phyloP scores from a whole-genome alignment of 164 flowering plant genomes.

The Vitis amurensis region DNA sequence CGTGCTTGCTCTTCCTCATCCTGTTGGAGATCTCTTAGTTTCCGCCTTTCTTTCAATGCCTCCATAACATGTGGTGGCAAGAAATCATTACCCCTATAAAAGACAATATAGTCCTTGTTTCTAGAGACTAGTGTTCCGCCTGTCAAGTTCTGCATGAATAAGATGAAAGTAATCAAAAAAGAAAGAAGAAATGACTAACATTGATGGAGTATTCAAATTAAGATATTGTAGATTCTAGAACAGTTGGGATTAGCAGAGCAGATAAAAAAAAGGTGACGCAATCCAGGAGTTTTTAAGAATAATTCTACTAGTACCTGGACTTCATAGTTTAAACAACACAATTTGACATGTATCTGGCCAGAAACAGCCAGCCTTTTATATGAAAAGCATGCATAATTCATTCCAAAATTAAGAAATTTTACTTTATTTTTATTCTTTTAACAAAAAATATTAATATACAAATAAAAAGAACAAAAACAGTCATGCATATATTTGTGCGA shows the following conservation, averaged over 20 bases:
- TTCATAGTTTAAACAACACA: neutral
- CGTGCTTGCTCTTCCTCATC: constrained; percentile 83
- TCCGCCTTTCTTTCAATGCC: constrained; percentile 54
- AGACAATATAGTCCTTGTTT: constrained; percentile 86
- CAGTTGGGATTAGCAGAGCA: neutral
- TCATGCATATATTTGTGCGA: no score
- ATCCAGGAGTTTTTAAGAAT: neutral
- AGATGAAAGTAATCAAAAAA: constrained; percentile 8
- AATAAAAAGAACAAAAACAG: no score
- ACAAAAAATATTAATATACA: no score
- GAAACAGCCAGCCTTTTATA: no score
- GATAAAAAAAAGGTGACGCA: neutral
- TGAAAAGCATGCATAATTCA: no score
- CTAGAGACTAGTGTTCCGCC: constrained; percentile 86
- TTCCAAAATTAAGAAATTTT: no score
- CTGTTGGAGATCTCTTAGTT: constrained; percentile 41
- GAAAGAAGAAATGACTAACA: neutral
- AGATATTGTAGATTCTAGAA: neutral
- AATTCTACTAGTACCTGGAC: no score
- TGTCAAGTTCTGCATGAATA: constrained; percentile 66
- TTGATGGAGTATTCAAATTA: neutral
- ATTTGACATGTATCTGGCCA: no score
- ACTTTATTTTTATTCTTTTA: no score
- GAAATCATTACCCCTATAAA: constrained; percentile 93
- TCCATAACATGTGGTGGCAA: constrained; percentile 62